Evolutionary conservation across 2,329 filamentous ascomycete species (phyloP), one percentile per base, ranked within the genome.

Genomic region (Talaromyces verruculosus): DNA sequence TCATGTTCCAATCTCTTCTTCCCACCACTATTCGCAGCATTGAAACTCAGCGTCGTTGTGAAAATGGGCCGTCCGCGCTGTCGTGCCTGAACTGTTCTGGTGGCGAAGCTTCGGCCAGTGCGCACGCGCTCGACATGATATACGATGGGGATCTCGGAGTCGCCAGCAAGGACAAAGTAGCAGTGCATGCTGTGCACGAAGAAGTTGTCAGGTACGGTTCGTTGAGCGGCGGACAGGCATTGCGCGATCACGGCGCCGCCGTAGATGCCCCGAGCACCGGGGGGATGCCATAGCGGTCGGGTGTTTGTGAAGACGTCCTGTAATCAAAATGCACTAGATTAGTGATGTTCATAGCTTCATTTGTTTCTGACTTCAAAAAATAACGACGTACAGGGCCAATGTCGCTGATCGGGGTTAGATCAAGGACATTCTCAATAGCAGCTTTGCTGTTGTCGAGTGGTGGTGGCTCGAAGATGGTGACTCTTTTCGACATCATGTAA

Each of bases 111-210:
- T 67, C 90, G 88, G 8, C 95, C 95, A 75, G 96, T 92, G 64
- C 95, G 89, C 58, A 99, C 92, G 62, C 91, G 87, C 82, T 98
- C 95, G 57, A 99, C 95, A 76, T 97, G 92, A 82, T 97, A 98
- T 68, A 97, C 85, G 70, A 98, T 91, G 37, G 95, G 94, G 19
- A 95, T 89, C 67, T 90, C 87, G 13, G 88, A 85, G 74, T 94
- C 91, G 33, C 95, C 95, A 4, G 94, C 93, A 1, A 98, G 88
- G 39, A 99, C 89, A 78, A 99, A 99, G 83, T 98, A 99, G 86
- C 95, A 98, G 85, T 99, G 95, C 91, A 96, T 97, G 75, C 90
- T 94, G 83, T 99, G 95, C 60, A 95, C 88, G 67, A 89, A 86
- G 79, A 97, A 97, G 75, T 91, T 84, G 41, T 77, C 70, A 0